Conservation (phyloP, 1,139 yeast genomes). For the Debaryomycetaceae sp. region DNA sequence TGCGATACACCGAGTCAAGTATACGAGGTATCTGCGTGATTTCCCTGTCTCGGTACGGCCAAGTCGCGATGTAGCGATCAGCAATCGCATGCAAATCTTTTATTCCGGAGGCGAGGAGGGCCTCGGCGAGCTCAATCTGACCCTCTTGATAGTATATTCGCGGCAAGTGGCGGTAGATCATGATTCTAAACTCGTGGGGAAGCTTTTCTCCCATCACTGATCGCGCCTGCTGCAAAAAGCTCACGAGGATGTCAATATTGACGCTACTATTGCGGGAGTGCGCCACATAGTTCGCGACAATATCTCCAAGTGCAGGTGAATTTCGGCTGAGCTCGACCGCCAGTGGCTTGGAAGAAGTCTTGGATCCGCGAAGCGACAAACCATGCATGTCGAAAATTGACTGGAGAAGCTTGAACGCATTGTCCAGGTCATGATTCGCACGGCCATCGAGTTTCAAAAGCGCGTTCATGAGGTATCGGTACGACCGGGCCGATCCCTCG, state of each 20-base stretch:
- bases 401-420: constrained; percentile 19
- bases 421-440: constrained; percentile 12
- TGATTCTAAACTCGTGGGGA: constrained; percentile 15
- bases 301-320: constrained; percentile 13
- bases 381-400: constrained; percentile 26
- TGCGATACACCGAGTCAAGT: constrained; percentile 11
- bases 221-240: constrained; percentile 20
- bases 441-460: constrained; percentile 27
- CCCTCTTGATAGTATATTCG: constrained; percentile 15
- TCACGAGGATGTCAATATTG: constrained; percentile 15
- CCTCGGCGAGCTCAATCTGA: constrained; percentile 12
- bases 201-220: constrained; percentile 12
- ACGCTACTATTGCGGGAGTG: constrained; percentile 9
- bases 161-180: constrained; percentile 20
- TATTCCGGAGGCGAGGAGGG: constrained; percentile 16
- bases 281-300: constrained; percentile 15
- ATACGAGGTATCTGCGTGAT: constrained; percentile 11
- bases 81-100: constrained; percentile 12
- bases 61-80: constrained; percentile 7
- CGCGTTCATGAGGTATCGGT: constrained; percentile 31
- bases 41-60: constrained; percentile 8
- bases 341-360: constrained; percentile 5
- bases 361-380: constrained; percentile 7
- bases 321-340: constrained; percentile 6
- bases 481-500: constrained; percentile 23